Evolutionary conservation across 176 grass and related monocot genomes (phyloP).

Genomic region (Eleusine coracana): DNA sequence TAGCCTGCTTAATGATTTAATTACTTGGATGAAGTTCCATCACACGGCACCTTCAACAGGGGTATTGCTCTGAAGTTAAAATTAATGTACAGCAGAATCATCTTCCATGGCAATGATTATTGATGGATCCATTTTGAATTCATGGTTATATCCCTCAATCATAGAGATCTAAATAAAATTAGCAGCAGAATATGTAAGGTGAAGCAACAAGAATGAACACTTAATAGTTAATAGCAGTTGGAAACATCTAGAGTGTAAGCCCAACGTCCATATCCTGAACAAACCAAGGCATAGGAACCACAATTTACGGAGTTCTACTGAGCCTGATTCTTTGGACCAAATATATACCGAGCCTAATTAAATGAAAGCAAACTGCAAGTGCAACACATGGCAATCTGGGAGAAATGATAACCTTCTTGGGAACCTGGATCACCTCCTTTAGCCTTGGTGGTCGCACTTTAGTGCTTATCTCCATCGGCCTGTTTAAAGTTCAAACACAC

Average conservation of each 20-base stretch:
- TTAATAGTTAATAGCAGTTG: not conserved
- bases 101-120: not conserved
- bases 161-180: not conserved
- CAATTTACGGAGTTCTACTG: not conserved
- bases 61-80: not conserved
- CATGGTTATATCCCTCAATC: conserved; percentile 2
- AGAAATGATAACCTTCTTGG: conserved; percentile 69
- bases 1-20: not conserved
- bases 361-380: not conserved
- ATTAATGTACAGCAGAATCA: not conserved
- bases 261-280: not conserved
- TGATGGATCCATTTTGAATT: not conserved
- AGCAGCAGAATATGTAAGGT: not conserved
- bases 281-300: not conserved
- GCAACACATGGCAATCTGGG: not conserved
- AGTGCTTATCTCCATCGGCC: conserved; percentile 91
- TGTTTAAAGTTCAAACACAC: conserved; percentile 20
- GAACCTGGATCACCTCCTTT: conserved; percentile 82
- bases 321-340: not conserved
- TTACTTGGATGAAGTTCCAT: conserved; percentile 1
- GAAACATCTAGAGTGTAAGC: not conserved
- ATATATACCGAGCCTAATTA: not conserved
- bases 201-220: not conserved
- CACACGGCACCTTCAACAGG: not conserved
- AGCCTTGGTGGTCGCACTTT: conserved; percentile 67